Percentiles rank a stretch among this genome's conserved stretches.
phyloP scores from a whole-genome alignment of 345 rosid genomes.

The Reutealis trisperma region DNA sequence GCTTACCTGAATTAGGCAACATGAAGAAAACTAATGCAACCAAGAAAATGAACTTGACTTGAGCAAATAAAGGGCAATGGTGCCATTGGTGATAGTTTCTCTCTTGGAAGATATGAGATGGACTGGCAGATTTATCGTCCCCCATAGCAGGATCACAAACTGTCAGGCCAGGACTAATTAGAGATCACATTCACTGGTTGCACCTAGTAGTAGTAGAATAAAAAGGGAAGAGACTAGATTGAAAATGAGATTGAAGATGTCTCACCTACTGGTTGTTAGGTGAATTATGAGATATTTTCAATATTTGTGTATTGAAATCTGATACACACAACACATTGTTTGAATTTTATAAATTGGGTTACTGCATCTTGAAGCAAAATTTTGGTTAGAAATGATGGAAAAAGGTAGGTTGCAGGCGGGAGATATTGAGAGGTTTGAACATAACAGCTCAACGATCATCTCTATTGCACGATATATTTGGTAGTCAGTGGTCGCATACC shows the following conservation, averaged over 20 bases:
- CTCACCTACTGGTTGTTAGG: constrained; percentile 50
- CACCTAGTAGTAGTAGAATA: neutral
- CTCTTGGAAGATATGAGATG: neutral
- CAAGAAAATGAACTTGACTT: constrained; percentile 29
- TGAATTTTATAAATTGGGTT: constrained; percentile 9
- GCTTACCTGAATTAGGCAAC: constrained; percentile 44
- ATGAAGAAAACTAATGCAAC: constrained; percentile 29
- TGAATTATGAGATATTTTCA: constrained; percentile 14
- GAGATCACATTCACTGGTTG: constrained; percentile 9
- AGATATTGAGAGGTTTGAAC: constrained; percentile 28
- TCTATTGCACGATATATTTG: neutral
- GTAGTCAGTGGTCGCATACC: neutral
- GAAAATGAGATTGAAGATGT: constrained; percentile 27
- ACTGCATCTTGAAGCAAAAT: constrained; percentile 50
- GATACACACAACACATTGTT: constrained; percentile 18
- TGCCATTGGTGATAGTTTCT: neutral
- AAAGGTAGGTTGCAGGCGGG: constrained; percentile 20
- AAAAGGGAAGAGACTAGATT: neutral
- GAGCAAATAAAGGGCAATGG: constrained; percentile 13
- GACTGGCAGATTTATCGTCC: neutral
- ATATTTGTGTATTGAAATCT: constrained; percentile 1
- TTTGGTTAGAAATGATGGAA: constrained; percentile 28
- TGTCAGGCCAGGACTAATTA: constrained; percentile 15
- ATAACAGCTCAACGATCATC: constrained; percentile 36
- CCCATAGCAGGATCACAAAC: constrained; percentile 29